Base-by-base conservation (phyloP, 1,284 basidiomycete species). In the Ustilago loliicola region DNA sequence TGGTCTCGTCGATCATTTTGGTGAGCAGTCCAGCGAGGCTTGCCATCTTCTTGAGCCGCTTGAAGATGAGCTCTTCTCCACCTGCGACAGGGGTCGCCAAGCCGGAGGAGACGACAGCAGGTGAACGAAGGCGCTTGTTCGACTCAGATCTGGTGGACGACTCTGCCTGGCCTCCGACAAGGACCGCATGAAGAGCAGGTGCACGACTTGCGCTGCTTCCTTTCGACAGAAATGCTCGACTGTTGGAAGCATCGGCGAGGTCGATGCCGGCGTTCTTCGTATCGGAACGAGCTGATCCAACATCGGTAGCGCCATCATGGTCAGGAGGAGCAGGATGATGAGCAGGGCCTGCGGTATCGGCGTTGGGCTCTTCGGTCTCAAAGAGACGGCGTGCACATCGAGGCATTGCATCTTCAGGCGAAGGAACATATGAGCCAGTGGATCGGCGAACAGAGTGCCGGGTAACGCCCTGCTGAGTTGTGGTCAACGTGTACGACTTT, bases 1-100 rank as follows among this genome's bases (percentile, higher is more conserved):
- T 59, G 19, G 75, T 77, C 61, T 77, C 75, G 53, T 70, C 70
- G 54, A 77, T 73, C 70, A 77, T 73, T 61, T 62, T 66, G 15
- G 63, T 70, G n/a, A 77, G 64, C 54, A 69, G 34, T 7, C 64
- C 64, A 4, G 70, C 75, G 10, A 77, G 61, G 23, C 55, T 61
- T 0, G 66, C 64, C 70, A 77, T 77, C 29, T 66, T 66, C 48
- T 73, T 62, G 42, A 77, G 70, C 47, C 60, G 66, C n/a, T 45
- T 61, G 29, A 66, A 56, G 47, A 69, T 60, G 17, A 59, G 45
- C 11, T 68, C 65, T 27, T 69, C 74, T 17, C 61, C 67, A 1
- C 48, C 34, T 2, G 57, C 6, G 9, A 30, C n/a, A 7, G 52
- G 52, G 25, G 61, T 42, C 9, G 56, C 17, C 1, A 56, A 27